Conservation (phyloP, 768 basidiomycete species). For the Agaricus subrufescens region DNA sequence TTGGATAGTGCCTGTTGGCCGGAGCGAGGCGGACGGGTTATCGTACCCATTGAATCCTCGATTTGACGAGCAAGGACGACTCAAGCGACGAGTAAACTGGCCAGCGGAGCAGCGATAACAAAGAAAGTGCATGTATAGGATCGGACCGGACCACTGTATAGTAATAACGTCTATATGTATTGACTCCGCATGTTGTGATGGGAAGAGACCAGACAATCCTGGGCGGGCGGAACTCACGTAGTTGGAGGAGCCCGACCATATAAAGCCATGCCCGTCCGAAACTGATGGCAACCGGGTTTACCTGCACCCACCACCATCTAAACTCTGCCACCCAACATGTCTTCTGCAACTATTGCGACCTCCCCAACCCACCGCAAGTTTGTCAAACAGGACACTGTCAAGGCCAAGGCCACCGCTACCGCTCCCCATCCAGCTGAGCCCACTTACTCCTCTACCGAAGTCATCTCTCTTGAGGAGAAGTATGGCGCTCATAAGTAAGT, state of each 20-base stretch:
- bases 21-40: constrained; percentile 51
- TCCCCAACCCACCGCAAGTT: constrained; percentile 8
- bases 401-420: constrained; percentile 9
- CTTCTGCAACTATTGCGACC: constrained; percentile 1
- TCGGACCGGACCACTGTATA: not conserved
- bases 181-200: constrained; percentile 4
- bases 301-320: constrained; percentile 1
- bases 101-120: constrained; percentile 55
- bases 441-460: constrained; percentile 22
- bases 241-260: not conserved
- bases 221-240: constrained; percentile 15
- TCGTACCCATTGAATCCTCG: constrained; percentile 67
- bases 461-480: constrained; percentile 79
- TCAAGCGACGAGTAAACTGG: constrained; percentile 67
- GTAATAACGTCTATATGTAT: not conserved
- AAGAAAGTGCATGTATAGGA: not conserved
- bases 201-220: constrained; percentile 4
- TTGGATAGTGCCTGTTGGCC: constrained; percentile 46
- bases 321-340: constrained; percentile 4
- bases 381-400: constrained; percentile 7
- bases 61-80: constrained; percentile 64
- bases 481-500: constrained; percentile 89
- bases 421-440: constrained; percentile 4
- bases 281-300: not conserved
- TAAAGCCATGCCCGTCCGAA: constrained; percentile 4